Base-by-base conservation (phyloP, 2,329 filamentous ascomycete genomes). In the Sclerotinia minor region DNA sequence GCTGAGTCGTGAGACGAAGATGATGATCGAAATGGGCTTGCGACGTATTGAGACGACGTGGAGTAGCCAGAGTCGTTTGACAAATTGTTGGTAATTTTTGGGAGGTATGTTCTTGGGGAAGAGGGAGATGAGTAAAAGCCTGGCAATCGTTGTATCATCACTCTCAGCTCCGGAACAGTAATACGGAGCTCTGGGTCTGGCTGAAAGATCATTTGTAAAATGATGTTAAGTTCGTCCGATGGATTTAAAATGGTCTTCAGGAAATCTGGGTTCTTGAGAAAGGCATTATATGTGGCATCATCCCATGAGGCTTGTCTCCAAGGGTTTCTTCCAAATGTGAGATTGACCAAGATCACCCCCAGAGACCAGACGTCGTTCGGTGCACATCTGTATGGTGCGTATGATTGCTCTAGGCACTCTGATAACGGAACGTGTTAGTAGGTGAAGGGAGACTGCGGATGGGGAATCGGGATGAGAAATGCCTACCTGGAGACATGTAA, bases 401-500 rank as follows among this genome's bases (percentile, higher is more conserved):
- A 76, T 82, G 89, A 80, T 75, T 92, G 92, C 79, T 97, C 85
- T 77, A 89, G 88, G 78, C 95, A 99, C 87, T 99, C 95, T 97
- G 72, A 64, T 70, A 45, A 54, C 69, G 70, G 64, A 72, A 72
- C 50, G 72, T 71, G 71, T 76, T 75, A 74, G 72, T 71, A 52
- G 60, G 67, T 65, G 61, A 68, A 70, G 63, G 60, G 65, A 38
- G 4, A 17, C 17, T 24, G 58, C 5, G 8, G 32, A 13, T 26
- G 13, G 71, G 67, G 44, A 55, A 45, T 41, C 21, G 41, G 50
- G 29, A 5, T 45, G 59, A 35, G 50, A 26, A n/a, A 52, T 72
- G 82, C 87, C 79, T 90, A 97, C 94, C 94, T 87, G 95, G 95
- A 77, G 93, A 97, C 95, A 98, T 99, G 82, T 99, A 99, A 77